Evolutionary conservation across 106 monocot species (phyloP).

Genomic region (Dioscorea zingiberensis): DNA sequence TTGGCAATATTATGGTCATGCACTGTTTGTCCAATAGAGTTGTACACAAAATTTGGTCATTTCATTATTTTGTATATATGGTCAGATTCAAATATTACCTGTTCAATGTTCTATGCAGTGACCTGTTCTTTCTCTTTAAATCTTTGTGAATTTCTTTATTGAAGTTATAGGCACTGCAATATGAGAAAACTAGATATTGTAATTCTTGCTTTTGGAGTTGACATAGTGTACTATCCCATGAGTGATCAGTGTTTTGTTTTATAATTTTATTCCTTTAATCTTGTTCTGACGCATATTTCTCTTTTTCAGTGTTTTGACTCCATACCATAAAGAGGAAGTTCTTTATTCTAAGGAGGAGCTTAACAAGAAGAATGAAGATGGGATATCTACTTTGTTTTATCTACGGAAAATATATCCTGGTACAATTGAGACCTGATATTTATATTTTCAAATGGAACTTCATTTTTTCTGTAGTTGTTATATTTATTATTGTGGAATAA

Average conservation of each 20-base stretch:
- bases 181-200: too few relatives aligned
- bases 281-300: constrained; percentile 2
- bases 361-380: constrained; percentile 82
- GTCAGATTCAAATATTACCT: too few relatives aligned
- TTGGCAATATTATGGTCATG: too few relatives aligned
- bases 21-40: too few relatives aligned
- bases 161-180: too few relatives aligned
- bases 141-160: too few relatives aligned
- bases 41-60: too few relatives aligned
- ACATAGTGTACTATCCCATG: too few relatives aligned
- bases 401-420: constrained; percentile 88
- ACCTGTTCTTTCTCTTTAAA: too few relatives aligned
- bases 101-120: too few relatives aligned
- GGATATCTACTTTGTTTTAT: constrained; percentile 87
- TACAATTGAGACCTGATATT: constrained; percentile 9
- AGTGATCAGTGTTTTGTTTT: background rate
- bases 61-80: too few relatives aligned
- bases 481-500: background rate
- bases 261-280: background rate
- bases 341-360: constrained; percentile 90
- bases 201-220: too few relatives aligned
- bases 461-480: background rate
- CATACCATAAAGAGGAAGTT: constrained; percentile 88
- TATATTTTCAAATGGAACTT: background rate
- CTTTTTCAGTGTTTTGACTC: constrained; percentile 76